Conservation (phyloP, 2,329 filamentous ascomycete species). For the Nigrograna mackinnonii region DNA sequence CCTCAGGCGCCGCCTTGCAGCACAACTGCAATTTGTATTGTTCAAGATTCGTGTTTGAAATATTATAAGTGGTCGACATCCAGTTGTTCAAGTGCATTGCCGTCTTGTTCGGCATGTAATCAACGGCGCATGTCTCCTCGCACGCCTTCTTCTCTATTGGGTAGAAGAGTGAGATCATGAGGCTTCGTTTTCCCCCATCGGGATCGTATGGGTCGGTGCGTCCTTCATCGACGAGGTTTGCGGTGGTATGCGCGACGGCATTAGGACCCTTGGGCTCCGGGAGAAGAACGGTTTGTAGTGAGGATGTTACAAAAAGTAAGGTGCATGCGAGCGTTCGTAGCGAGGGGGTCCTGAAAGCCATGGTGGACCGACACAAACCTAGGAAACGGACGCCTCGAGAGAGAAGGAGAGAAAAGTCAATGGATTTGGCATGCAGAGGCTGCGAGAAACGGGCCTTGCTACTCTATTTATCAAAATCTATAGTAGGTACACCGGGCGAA, state of each 20-base stretch:
- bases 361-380: no score
- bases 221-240: conserved; percentile 11
- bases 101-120: conserved; percentile 14
- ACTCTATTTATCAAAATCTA: no score
- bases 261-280: conserved; percentile 14
- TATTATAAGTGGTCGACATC: background rate
- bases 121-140: conserved; percentile 1
- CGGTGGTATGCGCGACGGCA: conserved; percentile 6
- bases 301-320: background rate
- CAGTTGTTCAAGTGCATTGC: conserved; percentile 4
- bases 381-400: no score
- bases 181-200: conserved; percentile 5
- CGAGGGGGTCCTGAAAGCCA: no score
- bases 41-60: conserved; percentile 9
- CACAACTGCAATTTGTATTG: conserved; percentile 7
- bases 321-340: background rate
- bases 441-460: no score
- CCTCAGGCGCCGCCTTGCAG: conserved; percentile 1
- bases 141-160: conserved; percentile 8
- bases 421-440: no score
- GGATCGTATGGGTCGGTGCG: conserved; percentile 16
- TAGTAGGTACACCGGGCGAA: no score
- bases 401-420: no score
- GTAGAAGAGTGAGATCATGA: conserved; percentile 20
- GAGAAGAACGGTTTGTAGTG: conserved; percentile 5